Percentiles rank a stretch among this genome's conserved stretches.
phyloP scores from a whole-genome alignment of 805 yeast genomes.

The Pichia ethanolica region DNA sequence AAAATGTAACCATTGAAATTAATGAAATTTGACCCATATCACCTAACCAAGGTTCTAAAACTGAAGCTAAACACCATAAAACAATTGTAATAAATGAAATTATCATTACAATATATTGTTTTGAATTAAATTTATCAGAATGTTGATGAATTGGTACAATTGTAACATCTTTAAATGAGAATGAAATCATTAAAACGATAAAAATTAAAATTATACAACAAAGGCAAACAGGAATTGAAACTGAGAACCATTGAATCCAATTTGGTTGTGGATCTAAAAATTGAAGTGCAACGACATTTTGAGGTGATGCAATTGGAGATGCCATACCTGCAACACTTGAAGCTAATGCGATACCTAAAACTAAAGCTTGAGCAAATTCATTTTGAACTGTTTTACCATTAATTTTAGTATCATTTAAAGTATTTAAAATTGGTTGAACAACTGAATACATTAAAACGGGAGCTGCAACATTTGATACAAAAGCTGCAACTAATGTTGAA shows the following conservation, averaged over 20 bases:
- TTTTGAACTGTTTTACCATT: slow-evolving; percentile 9
- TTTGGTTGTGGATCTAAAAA: slow-evolving; percentile 75
- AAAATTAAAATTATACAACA: slow-evolving; percentile 62
- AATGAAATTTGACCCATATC: slow-evolving; percentile 96
- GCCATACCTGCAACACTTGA: slow-evolving; percentile 96
- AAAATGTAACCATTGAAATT: slow-evolving; percentile 82
- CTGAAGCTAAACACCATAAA: slow-evolving; percentile 85
- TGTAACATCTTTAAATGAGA: slow-evolving; percentile 37
- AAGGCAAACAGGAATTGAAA: slow-evolving; percentile 73
- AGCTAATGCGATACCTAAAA: slow-evolving; percentile 87
- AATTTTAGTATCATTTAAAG: slow-evolving; percentile 63
- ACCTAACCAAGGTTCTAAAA: slow-evolving; percentile 67
- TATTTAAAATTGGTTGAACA: slow-evolving; percentile 81
- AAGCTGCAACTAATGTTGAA: slow-evolving; percentile 81
- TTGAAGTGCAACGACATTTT: slow-evolving; percentile 84
- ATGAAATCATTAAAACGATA: slow-evolving; percentile 60
- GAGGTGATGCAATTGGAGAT: slow-evolving; percentile 96
- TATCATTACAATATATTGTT: slow-evolving; percentile 66
- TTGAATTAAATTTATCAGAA: slow-evolving; percentile 58
- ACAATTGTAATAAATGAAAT: slow-evolving; percentile 69
- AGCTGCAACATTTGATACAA: slow-evolving; percentile 96
- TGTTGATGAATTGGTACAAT: slow-evolving; percentile 56
- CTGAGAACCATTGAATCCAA: slow-evolving; percentile 92
- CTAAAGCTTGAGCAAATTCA: slow-evolving; percentile 72
- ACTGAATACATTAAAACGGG: slow-evolving; percentile 90